Evolutionary conservation across 495 filamentous ascomycete species (phyloP).

Genomic region (Xylaria grammica): DNA sequence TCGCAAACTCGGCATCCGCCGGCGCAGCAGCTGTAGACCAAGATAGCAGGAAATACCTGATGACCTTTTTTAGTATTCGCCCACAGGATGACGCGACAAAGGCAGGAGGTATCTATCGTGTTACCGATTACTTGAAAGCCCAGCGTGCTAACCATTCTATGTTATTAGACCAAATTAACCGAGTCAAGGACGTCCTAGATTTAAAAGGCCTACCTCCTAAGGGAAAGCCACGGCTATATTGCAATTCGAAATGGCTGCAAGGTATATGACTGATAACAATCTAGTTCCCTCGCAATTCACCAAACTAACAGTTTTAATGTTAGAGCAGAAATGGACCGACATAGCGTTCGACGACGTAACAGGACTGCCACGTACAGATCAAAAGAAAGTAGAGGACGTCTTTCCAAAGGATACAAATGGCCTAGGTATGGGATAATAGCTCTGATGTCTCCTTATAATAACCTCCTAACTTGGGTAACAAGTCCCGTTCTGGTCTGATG

Average conservation of each 20-base stretch:
- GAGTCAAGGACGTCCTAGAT: neutral
- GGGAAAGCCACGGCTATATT: constrained; percentile 11
- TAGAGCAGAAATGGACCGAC: constrained; percentile 19
- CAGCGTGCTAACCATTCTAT: neutral
- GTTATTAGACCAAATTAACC: neutral
- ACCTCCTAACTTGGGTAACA: neutral
- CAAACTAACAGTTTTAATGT: neutral
- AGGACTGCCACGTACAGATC: neutral
- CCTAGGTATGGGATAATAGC: neutral
- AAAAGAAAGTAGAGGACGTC: constrained; percentile 1
- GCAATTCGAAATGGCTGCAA: constrained; percentile 9
- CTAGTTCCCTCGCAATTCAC: neutral
- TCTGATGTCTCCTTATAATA: neutral
- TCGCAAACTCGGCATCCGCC: neutral
- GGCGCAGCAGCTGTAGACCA: constrained; percentile 7
- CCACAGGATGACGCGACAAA: neutral
- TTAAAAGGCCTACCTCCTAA: neutral
- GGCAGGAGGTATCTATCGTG: constrained; percentile 1
- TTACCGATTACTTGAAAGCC: neutral
- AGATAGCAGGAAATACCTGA: constrained; percentile 11
- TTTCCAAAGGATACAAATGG: neutral
- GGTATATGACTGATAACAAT: neutral
- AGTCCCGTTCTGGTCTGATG: constrained; percentile 17
- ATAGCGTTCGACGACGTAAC: neutral
- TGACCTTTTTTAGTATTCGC: constrained; percentile 14